These are phyloP conservation scores for Russula lepida DNA, from an alignment of 768 basidiomycete species.

Conservation along the genomic window DNA sequence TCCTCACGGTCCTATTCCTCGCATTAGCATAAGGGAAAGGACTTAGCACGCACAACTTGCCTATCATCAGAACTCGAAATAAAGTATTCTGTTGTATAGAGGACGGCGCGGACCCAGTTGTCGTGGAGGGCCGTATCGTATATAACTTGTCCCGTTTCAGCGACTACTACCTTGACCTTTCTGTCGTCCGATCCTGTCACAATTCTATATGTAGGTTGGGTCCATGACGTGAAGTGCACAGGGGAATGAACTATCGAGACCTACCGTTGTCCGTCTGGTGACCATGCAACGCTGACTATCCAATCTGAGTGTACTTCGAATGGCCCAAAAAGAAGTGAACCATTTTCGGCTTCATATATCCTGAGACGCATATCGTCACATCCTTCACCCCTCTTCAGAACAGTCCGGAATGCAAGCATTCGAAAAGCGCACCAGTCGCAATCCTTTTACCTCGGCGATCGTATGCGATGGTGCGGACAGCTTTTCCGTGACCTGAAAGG, in stretches of 20 bases:
- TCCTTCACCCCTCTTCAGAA: not conserved
- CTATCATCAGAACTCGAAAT: conserved; percentile 9
- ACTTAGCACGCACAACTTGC: not conserved
- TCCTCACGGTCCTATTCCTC: conserved; percentile 9
- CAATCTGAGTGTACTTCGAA: conserved; percentile 19
- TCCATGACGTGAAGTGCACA: too few species aligned
- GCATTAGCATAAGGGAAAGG: not conserved
- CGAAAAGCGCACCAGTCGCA: conserved; percentile 5
- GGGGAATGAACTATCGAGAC: not conserved
- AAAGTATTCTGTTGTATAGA: conserved; percentile 1
- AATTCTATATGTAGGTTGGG: not conserved
- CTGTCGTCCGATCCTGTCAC: conserved; percentile 12
- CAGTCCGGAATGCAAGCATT: not conserved
- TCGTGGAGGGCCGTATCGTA: conserved; percentile 10
- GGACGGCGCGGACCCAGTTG: conserved; percentile 7
- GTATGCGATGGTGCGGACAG: conserved; percentile 3
- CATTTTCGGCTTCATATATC: conserved; percentile 24
- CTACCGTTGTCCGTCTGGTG: conserved; percentile 23
- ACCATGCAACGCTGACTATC: conserved; percentile 24
- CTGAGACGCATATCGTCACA: conserved; percentile 20
- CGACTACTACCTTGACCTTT: conserved; percentile 5
- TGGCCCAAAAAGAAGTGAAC: conserved; percentile 12
- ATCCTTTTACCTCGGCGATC: conserved; percentile 9
- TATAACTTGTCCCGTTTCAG: conserved; percentile 5
- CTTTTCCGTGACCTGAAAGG: not conserved